phyloP scores from a whole-genome alignment of 2,329 filamentous ascomycete genomes.

The Colletotrichum sp. region DNA sequence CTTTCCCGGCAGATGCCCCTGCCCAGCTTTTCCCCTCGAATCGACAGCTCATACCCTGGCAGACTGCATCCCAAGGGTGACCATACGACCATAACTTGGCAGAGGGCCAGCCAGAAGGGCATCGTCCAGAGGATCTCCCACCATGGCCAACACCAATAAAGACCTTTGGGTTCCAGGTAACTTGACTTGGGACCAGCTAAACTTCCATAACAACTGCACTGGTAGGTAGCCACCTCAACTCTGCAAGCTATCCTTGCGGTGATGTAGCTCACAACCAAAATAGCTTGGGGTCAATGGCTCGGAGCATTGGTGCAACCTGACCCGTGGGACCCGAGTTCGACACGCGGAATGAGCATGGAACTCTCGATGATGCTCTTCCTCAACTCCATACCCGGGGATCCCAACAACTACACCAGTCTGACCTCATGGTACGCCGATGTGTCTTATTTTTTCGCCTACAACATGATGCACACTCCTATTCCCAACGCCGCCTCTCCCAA shows the following conservation, averaged over 20 bases:
- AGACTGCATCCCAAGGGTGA: neutral
- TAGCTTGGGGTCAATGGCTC: constrained; percentile 5
- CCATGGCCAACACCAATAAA: neutral
- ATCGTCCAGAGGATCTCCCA: neutral
- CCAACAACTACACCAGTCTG: neutral
- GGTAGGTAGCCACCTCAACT: neutral
- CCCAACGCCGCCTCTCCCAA: neutral
- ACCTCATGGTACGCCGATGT: neutral
- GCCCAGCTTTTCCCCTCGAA: neutral
- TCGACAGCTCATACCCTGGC: neutral
- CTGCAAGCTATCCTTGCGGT: no score
- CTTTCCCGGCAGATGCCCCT: neutral
- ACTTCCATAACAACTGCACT: constrained; percentile 10
- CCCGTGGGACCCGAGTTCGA: constrained; percentile 5
- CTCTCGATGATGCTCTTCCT: neutral
- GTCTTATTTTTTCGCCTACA: constrained; percentile 10
- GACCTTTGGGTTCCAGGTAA: constrained; percentile 16
- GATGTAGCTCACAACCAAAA: neutral
- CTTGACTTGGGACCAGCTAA: constrained; percentile 13
- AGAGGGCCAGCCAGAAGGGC: neutral
- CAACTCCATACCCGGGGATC: neutral
- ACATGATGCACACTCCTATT: constrained; percentile 10
- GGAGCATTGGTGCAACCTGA: constrained; percentile 2
- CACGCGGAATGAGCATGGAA: constrained; percentile 8
- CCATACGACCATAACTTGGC: neutral